Percentiles rank a stretch among this genome's conserved stretches.
Conservation (phyloP, 202 grass and related monocot species). For the Setaria italica region DNA sequence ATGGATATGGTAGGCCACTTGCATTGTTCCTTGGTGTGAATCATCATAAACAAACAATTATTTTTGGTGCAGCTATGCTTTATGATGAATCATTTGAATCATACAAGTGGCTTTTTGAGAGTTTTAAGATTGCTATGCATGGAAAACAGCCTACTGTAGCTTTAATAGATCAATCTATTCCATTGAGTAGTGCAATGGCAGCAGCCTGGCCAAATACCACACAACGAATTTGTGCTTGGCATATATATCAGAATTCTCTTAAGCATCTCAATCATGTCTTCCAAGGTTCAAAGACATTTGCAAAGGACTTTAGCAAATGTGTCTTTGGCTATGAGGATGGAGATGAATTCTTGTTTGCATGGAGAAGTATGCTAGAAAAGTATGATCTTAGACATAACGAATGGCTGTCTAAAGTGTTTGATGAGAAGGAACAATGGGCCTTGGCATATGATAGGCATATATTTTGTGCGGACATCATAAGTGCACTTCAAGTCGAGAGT, state of each 20-base stretch:
- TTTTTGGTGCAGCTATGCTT: slow-evolving; percentile 83
- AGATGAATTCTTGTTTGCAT: slow-evolving; percentile 75
- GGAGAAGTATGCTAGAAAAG: slow-evolving; percentile 88
- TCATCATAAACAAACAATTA: slow-evolving; percentile 95
- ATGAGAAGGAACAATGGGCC: slow-evolving; percentile 79
- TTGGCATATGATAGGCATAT: slow-evolving; percentile 75
- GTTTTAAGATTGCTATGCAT: slow-evolving; percentile 91
- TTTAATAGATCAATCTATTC: slow-evolving; percentile 75
- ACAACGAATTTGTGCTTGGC: slow-evolving; percentile 79
- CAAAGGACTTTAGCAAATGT: slow-evolving; percentile 83
- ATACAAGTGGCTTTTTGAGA: slow-evolving; percentile 98
- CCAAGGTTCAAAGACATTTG: slow-evolving; percentile 86
- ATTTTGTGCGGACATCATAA: slow-evolving; percentile 82
- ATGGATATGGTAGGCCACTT: slow-evolving; percentile 97
- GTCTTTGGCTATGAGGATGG: slow-evolving; percentile 75
- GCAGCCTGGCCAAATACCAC: slow-evolving; percentile 71
- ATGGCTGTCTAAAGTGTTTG: slow-evolving; percentile 79
- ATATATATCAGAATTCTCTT: slow-evolving; percentile 85
- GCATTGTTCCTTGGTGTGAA: slow-evolving; percentile 85
- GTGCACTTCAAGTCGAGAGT: slow-evolving; percentile 74
- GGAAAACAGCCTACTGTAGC: slow-evolving; percentile 81
- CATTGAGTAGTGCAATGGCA: slow-evolving; percentile 71
- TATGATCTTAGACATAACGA: slow-evolving; percentile 89
- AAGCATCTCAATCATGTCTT: slow-evolving; percentile 89
- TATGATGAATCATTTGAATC: slow-evolving; percentile 98